Percentiles rank a stretch among this genome's conserved stretches.
phyloP scores from a whole-genome alignment of 768 basidiomycete species.

The Lanmaoa rubissima region DNA sequence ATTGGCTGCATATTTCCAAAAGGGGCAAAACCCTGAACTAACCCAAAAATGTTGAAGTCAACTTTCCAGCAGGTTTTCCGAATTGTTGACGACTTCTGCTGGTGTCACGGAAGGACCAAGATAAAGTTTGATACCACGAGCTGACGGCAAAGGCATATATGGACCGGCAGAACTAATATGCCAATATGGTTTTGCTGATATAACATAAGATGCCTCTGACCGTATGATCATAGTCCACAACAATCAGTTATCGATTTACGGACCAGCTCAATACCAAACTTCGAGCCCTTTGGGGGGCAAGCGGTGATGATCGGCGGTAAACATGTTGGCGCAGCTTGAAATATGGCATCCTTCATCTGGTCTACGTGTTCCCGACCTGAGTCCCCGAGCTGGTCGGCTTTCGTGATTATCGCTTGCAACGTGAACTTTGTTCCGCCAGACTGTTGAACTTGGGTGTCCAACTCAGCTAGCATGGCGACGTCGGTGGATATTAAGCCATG shows the following conservation, averaged over 20 bases:
- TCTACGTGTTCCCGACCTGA: slow-evolving; percentile 37
- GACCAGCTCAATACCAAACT: slow-evolving; percentile 56
- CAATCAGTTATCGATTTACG: slow-evolving; percentile 59
- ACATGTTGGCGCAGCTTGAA: slow-evolving; percentile 54
- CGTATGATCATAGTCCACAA: slow-evolving; percentile 41
- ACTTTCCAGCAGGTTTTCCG: no score
- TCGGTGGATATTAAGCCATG: slow-evolving; percentile 61
- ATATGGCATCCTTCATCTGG: slow-evolving; percentile 50
- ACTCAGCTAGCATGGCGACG: slow-evolving; percentile 55
- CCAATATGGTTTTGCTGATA: neutral
- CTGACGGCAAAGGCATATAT: neutral
- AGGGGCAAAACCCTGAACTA: no score
- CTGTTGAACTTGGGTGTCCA: slow-evolving; percentile 35
- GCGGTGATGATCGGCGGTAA: slow-evolving; percentile 62
- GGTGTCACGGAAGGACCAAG: neutral
- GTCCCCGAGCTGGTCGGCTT: slow-evolving; percentile 51
- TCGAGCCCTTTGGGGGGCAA: slow-evolving; percentile 45
- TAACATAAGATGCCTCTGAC: neutral
- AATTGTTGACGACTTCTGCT: neutral
- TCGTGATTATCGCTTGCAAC: slow-evolving; percentile 71
- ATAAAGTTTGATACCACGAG: neutral
- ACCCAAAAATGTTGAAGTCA: no score
- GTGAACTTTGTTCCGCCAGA: slow-evolving; percentile 47
- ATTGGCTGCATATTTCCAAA: no score
- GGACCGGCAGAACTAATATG: neutral